phyloP scores from a whole-genome alignment of 768 basidiomycete species.

The Suillus variegatus region DNA sequence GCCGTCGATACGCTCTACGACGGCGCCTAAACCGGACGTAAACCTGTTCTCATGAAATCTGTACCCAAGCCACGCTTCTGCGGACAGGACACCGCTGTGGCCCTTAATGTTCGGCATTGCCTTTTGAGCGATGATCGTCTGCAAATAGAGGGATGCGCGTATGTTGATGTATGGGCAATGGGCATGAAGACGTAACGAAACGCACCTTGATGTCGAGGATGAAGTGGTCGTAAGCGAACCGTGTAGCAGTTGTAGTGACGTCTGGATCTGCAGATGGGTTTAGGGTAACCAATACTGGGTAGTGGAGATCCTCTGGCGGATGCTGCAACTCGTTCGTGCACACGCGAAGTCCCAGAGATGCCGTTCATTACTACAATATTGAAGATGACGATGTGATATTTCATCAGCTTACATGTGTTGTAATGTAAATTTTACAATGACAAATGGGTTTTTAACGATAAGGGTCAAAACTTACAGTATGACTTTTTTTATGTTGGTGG shows the following conservation, averaged over 20 bases:
- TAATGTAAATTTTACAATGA: too few species aligned
- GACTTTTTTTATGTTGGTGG: too few species aligned
- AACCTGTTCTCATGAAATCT: slow-evolving; percentile 87
- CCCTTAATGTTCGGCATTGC: slow-evolving; percentile 62
- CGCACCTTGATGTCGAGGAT: slow-evolving; percentile 56
- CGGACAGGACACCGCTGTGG: slow-evolving; percentile 57
- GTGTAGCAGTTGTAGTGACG: slow-evolving; percentile 43
- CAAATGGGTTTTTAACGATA: too few species aligned
- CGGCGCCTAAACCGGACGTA: slow-evolving; percentile 42
- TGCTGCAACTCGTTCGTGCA: slow-evolving; percentile 67
- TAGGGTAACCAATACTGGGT: slow-evolving; percentile 70
- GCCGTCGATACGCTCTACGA: slow-evolving; percentile 26
- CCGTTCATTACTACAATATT: neutral
- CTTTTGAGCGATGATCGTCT: slow-evolving; percentile 58
- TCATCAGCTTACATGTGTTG: slow-evolving; percentile 39
- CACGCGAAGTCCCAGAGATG: slow-evolving; percentile 53
- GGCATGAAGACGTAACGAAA: neutral
- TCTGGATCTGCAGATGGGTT: slow-evolving; percentile 63
- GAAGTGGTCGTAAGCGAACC: slow-evolving; percentile 69
- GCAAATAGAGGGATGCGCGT: neutral
- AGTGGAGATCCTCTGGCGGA: slow-evolving; percentile 52
- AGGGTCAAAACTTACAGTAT: too few species aligned
- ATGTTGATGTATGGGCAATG: neutral
- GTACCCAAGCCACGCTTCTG: slow-evolving; percentile 69
- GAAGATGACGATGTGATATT: neutral